phyloP scores from a whole-genome alignment of 805 yeast genomes.

The Blastobotrys parvus region DNA sequence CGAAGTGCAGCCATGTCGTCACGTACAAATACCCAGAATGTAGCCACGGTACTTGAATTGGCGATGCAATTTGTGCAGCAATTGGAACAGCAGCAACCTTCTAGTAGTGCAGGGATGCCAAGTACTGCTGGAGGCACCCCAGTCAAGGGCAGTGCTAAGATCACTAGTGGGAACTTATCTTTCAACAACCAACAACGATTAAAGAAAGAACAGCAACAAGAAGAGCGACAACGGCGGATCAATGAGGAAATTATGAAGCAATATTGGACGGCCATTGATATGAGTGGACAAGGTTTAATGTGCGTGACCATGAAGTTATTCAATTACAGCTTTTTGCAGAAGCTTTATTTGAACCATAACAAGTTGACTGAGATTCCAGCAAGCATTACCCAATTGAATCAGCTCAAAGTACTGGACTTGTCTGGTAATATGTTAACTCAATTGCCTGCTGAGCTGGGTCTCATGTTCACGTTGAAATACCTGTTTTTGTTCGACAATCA shows the following conservation, averaged over 20 bases:
- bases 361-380: conserved; percentile 61
- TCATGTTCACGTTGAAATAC: conserved; percentile 69
- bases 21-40: conserved; percentile 30
- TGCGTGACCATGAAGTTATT: conserved; percentile 66
- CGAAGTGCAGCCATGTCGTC: conserved; percentile 68
- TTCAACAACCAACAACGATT: conserved; percentile 22
- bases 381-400: conserved; percentile 56
- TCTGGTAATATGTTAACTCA: conserved; percentile 65
- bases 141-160: conserved; percentile 15
- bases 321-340: conserved; percentile 75
- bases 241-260: conserved; percentile 46
- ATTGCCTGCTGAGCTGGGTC: conserved; percentile 81
- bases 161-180: conserved; percentile 2
- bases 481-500: conserved; percentile 84
- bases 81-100: conserved; percentile 13
- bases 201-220: conserved; percentile 31
- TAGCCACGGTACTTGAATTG: conserved; percentile 30
- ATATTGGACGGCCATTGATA: conserved; percentile 89
- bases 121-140: conserved; percentile 20
- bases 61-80: conserved; percentile 30
- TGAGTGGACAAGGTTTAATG: conserved; percentile 79
- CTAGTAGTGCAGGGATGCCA: conserved; percentile 24
- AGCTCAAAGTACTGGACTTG: conserved; percentile 75
- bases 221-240: conserved; percentile 32
- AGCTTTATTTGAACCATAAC: conserved; percentile 82